Evolutionary conservation across 495 filamentous ascomycete genomes (phyloP).

Genomic region (Lineolata rhizophorae): DNA sequence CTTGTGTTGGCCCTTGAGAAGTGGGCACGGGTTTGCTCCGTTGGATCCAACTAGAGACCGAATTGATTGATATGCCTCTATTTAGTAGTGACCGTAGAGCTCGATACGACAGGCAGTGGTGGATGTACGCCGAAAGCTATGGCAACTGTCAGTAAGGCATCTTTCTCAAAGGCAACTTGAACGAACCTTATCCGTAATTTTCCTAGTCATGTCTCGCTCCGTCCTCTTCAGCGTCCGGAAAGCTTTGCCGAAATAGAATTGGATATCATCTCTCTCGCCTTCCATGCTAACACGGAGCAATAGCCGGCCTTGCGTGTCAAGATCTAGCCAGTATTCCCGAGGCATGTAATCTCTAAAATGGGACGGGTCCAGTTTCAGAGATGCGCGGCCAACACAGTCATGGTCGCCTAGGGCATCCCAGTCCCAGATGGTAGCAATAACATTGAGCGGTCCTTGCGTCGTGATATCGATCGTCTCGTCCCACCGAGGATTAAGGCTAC

Average conservation of each 20-base stretch:
- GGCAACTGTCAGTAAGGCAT: slow-evolving; percentile 4
- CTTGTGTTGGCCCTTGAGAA: slow-evolving; percentile 33
- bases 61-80: slow-evolving; percentile 49
- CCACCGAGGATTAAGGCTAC: slow-evolving; percentile 88
- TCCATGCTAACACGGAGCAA: slow-evolving; percentile 92
- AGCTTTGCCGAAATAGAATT: slow-evolving; percentile 95
- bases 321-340: slow-evolving; percentile 88
- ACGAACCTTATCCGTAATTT: slow-evolving; percentile 88
- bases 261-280: slow-evolving; percentile 92
- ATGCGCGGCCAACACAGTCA: slow-evolving; percentile 88
- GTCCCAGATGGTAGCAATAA: slow-evolving; percentile 97
- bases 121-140: slow-evolving; percentile 87
- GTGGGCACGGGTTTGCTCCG: slow-evolving; percentile 32
- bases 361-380: slow-evolving; percentile 78
- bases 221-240: slow-evolving; percentile 88
- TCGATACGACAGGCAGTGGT: slow-evolving; percentile 62
- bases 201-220: slow-evolving; percentile 92
- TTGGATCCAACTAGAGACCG: slow-evolving; percentile 61
- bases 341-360: slow-evolving; percentile 94
- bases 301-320: slow-evolving; percentile 86
- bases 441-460: slow-evolving; percentile 70
- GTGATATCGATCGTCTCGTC: slow-evolving; percentile 94
- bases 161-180: background rate
- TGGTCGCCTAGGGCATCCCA: slow-evolving; percentile 95
- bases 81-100: slow-evolving; percentile 53